Evolutionary conservation across 2,329 filamentous ascomycete species (phyloP).

Genomic region (Thermothelomyces thermophilus): DNA sequence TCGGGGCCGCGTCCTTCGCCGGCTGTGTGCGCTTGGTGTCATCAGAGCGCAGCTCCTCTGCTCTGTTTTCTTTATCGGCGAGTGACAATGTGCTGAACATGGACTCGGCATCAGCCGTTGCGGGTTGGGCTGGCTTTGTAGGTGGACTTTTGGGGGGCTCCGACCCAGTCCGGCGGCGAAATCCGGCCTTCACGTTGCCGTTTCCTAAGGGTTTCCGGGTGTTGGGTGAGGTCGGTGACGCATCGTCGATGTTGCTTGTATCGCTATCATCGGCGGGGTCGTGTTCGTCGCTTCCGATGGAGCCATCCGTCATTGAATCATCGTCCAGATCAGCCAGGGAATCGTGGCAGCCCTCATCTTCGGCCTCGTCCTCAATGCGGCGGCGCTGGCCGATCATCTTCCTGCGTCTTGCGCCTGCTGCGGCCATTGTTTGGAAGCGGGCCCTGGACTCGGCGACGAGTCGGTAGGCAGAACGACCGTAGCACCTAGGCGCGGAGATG

Average conservation of each 20-base stretch:
- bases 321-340: constrained; percentile 51
- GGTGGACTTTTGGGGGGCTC: constrained; percentile 27
- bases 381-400: constrained; percentile 62
- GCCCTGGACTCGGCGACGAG: constrained; percentile 6
- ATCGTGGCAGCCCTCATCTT: constrained; percentile 56
- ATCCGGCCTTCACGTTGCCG: constrained; percentile 33
- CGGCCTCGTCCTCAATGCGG: constrained; percentile 63
- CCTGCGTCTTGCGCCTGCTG: constrained; percentile 47
- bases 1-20: constrained; percentile 40
- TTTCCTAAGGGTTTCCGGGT: constrained; percentile 36
- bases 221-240: constrained; percentile 44
- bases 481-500: constrained; percentile 17
- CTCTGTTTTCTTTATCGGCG: constrained; percentile 35
- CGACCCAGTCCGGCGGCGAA: constrained; percentile 21
- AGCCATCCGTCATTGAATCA: constrained; percentile 60
- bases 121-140: constrained; percentile 33
- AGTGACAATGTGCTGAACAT: constrained; percentile 52
- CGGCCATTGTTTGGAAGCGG: constrained; percentile 24
- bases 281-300: constrained; percentile 55
- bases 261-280: constrained; percentile 56
- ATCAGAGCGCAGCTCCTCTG: constrained; percentile 43
- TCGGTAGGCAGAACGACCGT: constrained; percentile 8
- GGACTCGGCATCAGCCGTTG: constrained; percentile 48
- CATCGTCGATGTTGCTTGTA: constrained; percentile 55
- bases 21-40: constrained; percentile 34